phyloP scores from a whole-genome alignment of 805 yeast species.

The Lipomyces chichibuensis region DNA sequence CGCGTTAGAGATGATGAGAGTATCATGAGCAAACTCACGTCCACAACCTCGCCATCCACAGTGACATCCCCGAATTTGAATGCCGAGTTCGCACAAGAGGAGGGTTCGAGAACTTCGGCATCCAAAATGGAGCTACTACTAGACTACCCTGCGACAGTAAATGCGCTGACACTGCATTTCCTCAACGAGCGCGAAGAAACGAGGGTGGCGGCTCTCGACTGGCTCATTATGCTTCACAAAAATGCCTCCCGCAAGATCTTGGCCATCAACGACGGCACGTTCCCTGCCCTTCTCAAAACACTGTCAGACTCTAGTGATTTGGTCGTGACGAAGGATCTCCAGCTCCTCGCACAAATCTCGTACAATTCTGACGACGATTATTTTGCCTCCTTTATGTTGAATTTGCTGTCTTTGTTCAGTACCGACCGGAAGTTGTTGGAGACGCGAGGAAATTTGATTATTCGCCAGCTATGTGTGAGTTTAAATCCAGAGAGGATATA shows the following conservation, averaged over 20 bases:
- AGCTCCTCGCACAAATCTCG: slow-evolving; percentile 72
- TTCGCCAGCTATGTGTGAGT: slow-evolving; percentile 79
- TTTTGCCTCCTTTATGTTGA: slow-evolving; percentile 73
- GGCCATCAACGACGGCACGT: slow-evolving; percentile 57
- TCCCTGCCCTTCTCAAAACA: slow-evolving; percentile 76
- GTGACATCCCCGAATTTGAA: slow-evolving; percentile 41
- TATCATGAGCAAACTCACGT: slow-evolving; percentile 15
- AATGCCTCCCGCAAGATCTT: slow-evolving; percentile 64
- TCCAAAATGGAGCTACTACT: slow-evolving; percentile 37
- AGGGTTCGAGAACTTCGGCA: slow-evolving; percentile 30
- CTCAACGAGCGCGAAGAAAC: slow-evolving; percentile 77
- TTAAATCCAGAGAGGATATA: slow-evolving; percentile 83
- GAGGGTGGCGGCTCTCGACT: slow-evolving; percentile 80
- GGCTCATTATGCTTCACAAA: slow-evolving; percentile 81
- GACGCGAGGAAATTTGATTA: slow-evolving; percentile 76
- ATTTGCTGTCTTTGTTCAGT: slow-evolving; percentile 69
- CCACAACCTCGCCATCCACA: background rate
- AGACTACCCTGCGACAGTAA: slow-evolving; percentile 64
- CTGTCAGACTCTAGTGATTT: slow-evolving; percentile 72
- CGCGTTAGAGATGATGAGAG: slow-evolving; percentile 24
- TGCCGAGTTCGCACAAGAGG: slow-evolving; percentile 17
- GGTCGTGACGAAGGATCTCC: slow-evolving; percentile 73
- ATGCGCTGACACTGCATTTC: slow-evolving; percentile 72
- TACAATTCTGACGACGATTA: slow-evolving; percentile 71
- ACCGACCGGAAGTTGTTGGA: slow-evolving; percentile 69